Evolutionary conservation across 2,329 filamentous ascomycete species (phyloP).

Genomic region (Penicillium nordicum): DNA sequence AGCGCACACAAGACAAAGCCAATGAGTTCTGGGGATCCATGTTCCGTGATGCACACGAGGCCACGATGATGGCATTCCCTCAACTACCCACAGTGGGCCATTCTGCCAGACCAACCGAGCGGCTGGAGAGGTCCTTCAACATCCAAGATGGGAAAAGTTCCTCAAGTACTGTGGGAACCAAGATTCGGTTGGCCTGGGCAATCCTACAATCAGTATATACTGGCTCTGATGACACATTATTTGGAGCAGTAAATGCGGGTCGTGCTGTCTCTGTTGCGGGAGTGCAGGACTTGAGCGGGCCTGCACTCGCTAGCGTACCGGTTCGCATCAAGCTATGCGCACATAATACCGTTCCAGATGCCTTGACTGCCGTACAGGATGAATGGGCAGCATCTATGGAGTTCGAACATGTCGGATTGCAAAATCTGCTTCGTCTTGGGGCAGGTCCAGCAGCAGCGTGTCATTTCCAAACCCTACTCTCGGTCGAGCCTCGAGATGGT

Average conservation of each 20-base stretch:
- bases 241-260: constrained; percentile 11
- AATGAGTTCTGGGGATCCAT: background rate
- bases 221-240: constrained; percentile 7
- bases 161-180: constrained; percentile 6
- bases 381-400: constrained; percentile 12
- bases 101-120: background rate
- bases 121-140: background rate
- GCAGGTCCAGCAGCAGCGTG: constrained; percentile 15
- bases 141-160: background rate
- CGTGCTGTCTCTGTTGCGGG: constrained; percentile 8
- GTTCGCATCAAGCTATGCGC: background rate
- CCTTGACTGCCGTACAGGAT: constrained; percentile 1
- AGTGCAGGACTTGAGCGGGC: constrained; percentile 11
- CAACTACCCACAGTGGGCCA: constrained; percentile 5
- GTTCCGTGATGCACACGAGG: background rate
- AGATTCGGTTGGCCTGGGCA: constrained; percentile 14
- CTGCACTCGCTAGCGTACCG: constrained; percentile 8
- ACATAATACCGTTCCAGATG: background rate
- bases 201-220: constrained; percentile 13
- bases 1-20: background rate
- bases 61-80: background rate
- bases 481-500: constrained; percentile 14
- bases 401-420: constrained; percentile 16
- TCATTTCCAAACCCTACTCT: constrained; percentile 17
- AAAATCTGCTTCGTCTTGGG: constrained; percentile 17